A percentile compares a stretch with the other conserved stretches of the same genome.
These are phyloP conservation scores for Alternaria triticimaculans DNA, from an alignment of 2,329 filamentous ascomycete genomes.

Conservation along the genomic window DNA sequence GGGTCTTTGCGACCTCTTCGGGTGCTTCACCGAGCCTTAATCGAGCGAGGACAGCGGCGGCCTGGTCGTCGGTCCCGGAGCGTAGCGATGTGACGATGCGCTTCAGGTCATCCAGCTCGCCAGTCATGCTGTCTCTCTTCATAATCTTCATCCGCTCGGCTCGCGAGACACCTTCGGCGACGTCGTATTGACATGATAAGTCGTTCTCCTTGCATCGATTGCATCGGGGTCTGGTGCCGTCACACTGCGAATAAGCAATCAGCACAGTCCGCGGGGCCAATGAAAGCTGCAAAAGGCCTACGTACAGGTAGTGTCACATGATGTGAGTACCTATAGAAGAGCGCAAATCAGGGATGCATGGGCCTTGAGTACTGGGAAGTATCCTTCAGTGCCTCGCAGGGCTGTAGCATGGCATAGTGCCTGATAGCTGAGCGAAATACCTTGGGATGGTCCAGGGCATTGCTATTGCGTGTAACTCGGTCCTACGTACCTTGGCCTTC, in stretches of 20 bases:
- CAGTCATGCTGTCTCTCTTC: conserved; percentile 27
- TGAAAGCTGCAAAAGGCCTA: neutral
- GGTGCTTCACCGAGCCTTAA: conserved; percentile 28
- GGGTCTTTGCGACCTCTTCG: conserved; percentile 26
- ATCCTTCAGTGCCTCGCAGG: neutral
- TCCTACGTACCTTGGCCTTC: conserved; percentile 32
- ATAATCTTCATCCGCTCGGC: conserved; percentile 35
- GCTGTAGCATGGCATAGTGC: neutral
- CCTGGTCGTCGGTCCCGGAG: conserved; percentile 29
- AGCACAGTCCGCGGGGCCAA: neutral
- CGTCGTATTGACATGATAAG: conserved; percentile 30
- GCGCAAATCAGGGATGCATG: neutral
- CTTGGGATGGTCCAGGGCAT: neutral
- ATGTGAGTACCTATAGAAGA: conserved; percentile 13
- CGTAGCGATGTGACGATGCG: conserved; percentile 27
- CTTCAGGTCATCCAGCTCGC: conserved; percentile 28
- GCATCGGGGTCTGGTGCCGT: conserved; percentile 29
- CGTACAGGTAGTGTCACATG: conserved; percentile 12
- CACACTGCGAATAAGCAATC: conserved; percentile 21
- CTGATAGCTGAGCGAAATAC: neutral
- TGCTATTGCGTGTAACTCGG: conserved; percentile 3
- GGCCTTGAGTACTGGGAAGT: neutral
- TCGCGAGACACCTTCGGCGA: conserved; percentile 32
- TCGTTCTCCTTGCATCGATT: conserved; percentile 29
- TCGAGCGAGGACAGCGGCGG: conserved; percentile 25